phyloP scores from a whole-genome alignment of 23 red algal species.

The Chondrus crispus region DNA sequence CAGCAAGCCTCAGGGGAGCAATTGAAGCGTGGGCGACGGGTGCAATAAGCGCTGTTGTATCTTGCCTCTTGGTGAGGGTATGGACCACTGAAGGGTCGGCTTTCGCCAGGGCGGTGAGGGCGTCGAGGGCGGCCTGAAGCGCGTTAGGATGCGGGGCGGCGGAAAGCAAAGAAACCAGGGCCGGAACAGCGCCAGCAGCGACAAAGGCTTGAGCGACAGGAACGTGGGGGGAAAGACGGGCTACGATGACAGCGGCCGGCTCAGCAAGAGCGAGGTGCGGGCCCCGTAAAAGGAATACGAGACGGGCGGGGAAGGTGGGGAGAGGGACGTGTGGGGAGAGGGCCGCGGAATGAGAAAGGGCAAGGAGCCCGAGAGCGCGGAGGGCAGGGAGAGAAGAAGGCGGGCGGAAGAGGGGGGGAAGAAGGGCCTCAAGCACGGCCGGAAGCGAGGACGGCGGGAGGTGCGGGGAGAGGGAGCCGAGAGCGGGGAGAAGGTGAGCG shows the following conservation, averaged over 20 bases:
- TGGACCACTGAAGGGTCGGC: neutral
- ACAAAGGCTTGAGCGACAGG: conserved; percentile 7
- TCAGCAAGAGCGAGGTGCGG: conserved; percentile 38
- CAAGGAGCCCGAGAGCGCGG: conserved; percentile 41
- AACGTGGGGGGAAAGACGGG: neutral
- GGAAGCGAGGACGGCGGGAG: conserved; percentile 30
- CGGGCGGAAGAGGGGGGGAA: neutral
- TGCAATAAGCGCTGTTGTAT: neutral
- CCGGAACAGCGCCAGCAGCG: conserved; percentile 23
- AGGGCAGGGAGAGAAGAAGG: conserved; percentile 26
- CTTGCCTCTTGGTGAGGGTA: conserved; percentile 1
- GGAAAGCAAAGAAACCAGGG: conserved; percentile 39
- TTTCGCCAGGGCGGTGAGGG: conserved; percentile 20
- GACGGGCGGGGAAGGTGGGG: conserved; percentile 1
- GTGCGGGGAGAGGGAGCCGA: conserved; percentile 34
- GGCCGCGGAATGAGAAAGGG: neutral
- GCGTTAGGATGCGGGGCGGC: conserved; percentile 30
- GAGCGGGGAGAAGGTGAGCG: conserved; percentile 36
- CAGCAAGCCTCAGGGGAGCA: conserved; percentile 21
- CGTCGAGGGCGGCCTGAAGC: conserved; percentile 25
- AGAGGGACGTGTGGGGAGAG: neutral
- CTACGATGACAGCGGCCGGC: conserved; percentile 37
- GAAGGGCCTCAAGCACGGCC: neutral
- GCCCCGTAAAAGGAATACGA: conserved; percentile 9
- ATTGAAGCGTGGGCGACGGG: neutral